Percentiles rank a stretch among this genome's conserved stretches.
These are phyloP conservation scores for Chlamydomonas reinhardtii DNA, from an alignment of 163 green algal genomes.

Conservation along the genomic window DNA sequence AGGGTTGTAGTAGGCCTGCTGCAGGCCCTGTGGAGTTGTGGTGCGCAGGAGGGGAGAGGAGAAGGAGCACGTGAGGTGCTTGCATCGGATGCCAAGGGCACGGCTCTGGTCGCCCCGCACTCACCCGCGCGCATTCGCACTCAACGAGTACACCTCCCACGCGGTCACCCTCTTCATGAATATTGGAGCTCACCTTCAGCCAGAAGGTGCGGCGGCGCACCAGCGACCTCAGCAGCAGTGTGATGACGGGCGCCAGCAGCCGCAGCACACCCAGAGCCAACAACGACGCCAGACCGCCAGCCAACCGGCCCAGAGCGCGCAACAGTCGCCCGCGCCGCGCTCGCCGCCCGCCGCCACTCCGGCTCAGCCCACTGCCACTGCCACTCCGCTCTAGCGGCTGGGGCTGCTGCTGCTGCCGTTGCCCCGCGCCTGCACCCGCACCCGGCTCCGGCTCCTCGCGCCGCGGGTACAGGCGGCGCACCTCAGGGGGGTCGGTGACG, in stretches of 20 bases:
- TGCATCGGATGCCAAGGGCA: too few species aligned
- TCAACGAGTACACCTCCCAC: too few species aligned
- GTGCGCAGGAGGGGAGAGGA: too few species aligned
- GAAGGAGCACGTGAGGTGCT: too few species aligned
- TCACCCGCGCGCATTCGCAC: too few species aligned
- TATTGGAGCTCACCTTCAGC: conserved; percentile 43
- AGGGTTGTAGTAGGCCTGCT: conserved; percentile 57
- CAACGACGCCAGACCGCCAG: conserved; percentile 33
- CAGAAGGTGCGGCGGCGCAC: conserved; percentile 74
- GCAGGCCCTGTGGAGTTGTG: conserved; percentile 35
- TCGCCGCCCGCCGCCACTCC: background rate
- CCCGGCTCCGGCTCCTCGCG: too few species aligned
- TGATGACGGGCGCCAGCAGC: conserved; percentile 47
- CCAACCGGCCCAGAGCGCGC: background rate
- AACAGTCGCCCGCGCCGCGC: background rate
- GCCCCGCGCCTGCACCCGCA: too few species aligned
- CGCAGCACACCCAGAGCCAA: conserved; percentile 54
- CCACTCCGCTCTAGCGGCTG: background rate
- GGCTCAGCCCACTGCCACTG: too few species aligned
- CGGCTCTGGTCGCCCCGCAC: too few species aligned
- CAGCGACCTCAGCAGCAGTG: conserved; percentile 67
- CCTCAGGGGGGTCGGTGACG: conserved; percentile 33
- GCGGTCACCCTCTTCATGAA: too few species aligned
- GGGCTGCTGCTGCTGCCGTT: background rate
- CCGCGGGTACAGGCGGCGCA: conserved; percentile 37